Base-by-base conservation (phyloP, 2,329 filamentous ascomycete species). In the Aspergillus quadrilineatus region DNA sequence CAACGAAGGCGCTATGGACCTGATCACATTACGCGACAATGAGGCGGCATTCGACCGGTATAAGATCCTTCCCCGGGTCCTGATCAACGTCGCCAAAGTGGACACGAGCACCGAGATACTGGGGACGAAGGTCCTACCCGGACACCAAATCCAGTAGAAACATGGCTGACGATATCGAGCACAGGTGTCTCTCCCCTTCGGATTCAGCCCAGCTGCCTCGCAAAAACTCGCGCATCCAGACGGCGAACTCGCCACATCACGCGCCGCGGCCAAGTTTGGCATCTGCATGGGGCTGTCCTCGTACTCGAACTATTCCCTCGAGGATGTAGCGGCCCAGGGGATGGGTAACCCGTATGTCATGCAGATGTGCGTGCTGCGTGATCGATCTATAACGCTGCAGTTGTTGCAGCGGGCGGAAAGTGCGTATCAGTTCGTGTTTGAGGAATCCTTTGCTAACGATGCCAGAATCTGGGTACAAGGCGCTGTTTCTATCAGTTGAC, bases 1-100 rank as follows among this genome's bases (percentile, higher is more conserved):
- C 67, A 84, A 85, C 64, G 81, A 80, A 58, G 82, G 82, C 5
- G 80, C 81, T 4, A 83, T 83, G 71, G 80, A 82, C 59, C 70
- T 82, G 26, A 69, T 79, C 52, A 83, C 80, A 17, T 10, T 52
- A 17, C 50, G 32, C 22, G 82, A 84, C 58, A 85, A 85, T 57
- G 74, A 78, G 55, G 73, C 74, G 1, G 81, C 82, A 3, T 85
- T 77, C 65, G 71, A 78, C 55, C 74, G 77, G 17, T 82, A 80
- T 67, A 76, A 77, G 57, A 77, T 82, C 44, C 71, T 77, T 1
- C 79, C 79, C 1, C 72, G 78, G 0, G 69, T 80, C n/a, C 67
- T 81, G 1, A 62, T 68, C 26, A 71, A 80, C 52, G 77, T 77
- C 4, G 70, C 74, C 47, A 74, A 76, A 28, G 73, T 79, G 53